These are phyloP conservation scores for Heracleum sosnowskyi DNA, from an alignment of 129 eudicot species.

Conservation along the genomic window DNA sequence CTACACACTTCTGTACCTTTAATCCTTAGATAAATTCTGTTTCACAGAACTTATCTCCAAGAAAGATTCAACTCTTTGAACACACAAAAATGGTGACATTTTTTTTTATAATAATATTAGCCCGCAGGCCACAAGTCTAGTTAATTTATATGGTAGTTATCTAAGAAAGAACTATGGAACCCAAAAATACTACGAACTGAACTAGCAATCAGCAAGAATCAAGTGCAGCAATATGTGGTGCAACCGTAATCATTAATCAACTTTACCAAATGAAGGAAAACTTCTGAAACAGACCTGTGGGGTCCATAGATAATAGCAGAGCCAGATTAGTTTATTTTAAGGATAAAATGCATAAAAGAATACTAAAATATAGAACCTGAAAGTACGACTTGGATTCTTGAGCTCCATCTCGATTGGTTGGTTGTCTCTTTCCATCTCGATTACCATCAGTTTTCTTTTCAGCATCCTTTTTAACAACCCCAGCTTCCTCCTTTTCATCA, in stretches of 20 bases:
- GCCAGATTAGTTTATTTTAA: neutral
- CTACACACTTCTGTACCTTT: neutral
- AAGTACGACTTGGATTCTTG: slow-evolving; percentile 43
- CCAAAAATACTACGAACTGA: neutral
- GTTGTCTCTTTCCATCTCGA: slow-evolving; percentile 37
- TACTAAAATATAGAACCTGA: slow-evolving; percentile 42
- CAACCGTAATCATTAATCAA: neutral
- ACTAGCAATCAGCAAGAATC: neutral
- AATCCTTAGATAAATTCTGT: neutral
- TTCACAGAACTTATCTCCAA: neutral
- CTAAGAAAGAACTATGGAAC: neutral
- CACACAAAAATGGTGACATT: neutral
- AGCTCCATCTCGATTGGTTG: slow-evolving; percentile 32
- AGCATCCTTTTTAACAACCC: slow-evolving; percentile 26
- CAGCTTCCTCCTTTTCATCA: slow-evolving; percentile 33
- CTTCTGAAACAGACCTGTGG: slow-evolving; percentile 17
- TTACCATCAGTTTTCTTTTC: slow-evolving; percentile 32
- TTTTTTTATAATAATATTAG: neutral
- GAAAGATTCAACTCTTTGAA: neutral
- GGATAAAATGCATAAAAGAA: neutral
- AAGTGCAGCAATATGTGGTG: neutral
- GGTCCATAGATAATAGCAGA: slow-evolving; percentile 6
- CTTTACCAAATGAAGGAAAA: slow-evolving; percentile 13
- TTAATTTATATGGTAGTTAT: neutral
- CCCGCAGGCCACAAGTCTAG: neutral